These are phyloP conservation scores for Rhizopogon vesiculosus DNA, from an alignment of 768 basidiomycete genomes.

Conservation along the genomic window DNA sequence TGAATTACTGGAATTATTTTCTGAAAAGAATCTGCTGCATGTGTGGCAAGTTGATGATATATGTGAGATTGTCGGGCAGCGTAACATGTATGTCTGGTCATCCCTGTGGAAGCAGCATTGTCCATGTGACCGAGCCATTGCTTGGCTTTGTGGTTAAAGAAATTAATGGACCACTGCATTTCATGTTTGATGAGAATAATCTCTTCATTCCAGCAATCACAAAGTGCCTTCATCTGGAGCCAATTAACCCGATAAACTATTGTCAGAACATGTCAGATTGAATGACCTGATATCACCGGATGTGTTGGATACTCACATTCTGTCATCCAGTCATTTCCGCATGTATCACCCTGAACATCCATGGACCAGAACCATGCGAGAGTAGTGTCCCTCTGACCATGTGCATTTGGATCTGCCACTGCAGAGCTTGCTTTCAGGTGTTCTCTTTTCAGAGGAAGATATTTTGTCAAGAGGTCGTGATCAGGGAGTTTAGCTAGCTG, in stretches of 20 bases:
- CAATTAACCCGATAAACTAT: constrained; percentile 5
- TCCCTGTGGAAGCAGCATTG: background rate
- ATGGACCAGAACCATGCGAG: constrained; percentile 9
- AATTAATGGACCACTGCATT: background rate
- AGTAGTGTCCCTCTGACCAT: background rate
- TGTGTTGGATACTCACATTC: background rate
- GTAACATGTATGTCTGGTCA: background rate
- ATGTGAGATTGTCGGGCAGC: background rate
- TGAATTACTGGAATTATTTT: no score
- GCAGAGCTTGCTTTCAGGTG: constrained; percentile 3
- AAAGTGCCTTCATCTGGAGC: constrained; percentile 2
- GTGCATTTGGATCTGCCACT: constrained; percentile 2
- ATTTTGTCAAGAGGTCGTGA: background rate
- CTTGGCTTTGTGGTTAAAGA: background rate
- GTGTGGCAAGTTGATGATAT: background rate
- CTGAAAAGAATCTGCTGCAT: no score
- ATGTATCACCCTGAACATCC: background rate
- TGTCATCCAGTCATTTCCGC: constrained; percentile 4
- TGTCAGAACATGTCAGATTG: no score
- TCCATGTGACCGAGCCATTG: background rate
- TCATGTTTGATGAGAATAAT: background rate
- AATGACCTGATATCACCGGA: no score
- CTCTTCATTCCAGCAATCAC: constrained; percentile 3
- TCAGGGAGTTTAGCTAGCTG: background rate
- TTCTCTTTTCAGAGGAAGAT: background rate